phyloP scores from a whole-genome alignment of 2,329 filamentous ascomycete species.

The Hymenotorrendiella dingleyae region DNA sequence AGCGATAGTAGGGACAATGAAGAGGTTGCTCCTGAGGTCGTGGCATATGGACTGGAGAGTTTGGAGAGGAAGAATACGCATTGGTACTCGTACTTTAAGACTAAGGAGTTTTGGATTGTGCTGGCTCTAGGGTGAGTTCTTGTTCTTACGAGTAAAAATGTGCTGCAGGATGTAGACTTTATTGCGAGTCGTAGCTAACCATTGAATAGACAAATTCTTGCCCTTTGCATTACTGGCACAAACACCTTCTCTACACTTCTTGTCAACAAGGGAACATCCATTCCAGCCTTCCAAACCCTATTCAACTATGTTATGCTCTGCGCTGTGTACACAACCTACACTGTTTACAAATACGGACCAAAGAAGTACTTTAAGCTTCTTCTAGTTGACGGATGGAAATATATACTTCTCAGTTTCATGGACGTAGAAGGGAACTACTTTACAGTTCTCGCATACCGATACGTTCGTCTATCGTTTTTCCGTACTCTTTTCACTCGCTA shows the following conservation, averaged over 20 bases:
- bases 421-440: conserved; percentile 99
- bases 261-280: conserved; percentile 59
- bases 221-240: conserved; percentile 85
- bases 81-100: conserved; percentile 73
- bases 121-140: conserved; percentile 61
- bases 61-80: conserved; percentile 48
- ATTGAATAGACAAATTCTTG: conserved; percentile 60
- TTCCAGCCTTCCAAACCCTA: conserved; percentile 91
- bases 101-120: conserved; percentile 82
- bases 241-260: conserved; percentile 86
- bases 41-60: conserved; percentile 42
- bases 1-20: conserved; percentile 6
- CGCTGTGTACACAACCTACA: conserved; percentile 73
- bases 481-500: conserved; percentile 1
- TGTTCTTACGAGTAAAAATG: conserved; percentile 8
- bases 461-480: conserved; percentile 15
- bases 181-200: neutral
- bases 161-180: neutral
- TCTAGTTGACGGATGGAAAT: conserved; percentile 78
- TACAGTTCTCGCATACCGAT: conserved; percentile 85
- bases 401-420: conserved; percentile 84
- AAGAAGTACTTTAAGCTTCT: conserved; percentile 62
- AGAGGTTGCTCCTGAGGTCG: conserved; percentile 19
- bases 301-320: conserved; percentile 90
- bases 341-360: conserved; percentile 72